Base-by-base conservation (phyloP, 768 basidiomycete genomes). In the Trametes coccinea region DNA sequence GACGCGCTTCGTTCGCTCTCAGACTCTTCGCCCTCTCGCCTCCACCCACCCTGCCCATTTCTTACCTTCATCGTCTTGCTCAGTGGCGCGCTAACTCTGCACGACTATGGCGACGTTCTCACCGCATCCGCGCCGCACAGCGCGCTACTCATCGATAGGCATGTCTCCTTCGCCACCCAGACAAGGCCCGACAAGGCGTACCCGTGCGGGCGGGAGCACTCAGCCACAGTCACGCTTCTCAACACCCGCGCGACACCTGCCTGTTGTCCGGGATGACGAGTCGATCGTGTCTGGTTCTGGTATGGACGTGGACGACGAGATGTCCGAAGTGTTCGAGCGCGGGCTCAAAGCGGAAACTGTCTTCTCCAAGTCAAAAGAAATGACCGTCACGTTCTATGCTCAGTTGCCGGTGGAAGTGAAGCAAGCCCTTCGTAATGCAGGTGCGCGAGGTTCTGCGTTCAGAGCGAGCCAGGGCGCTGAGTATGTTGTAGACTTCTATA, bases 351-450 rank as follows among this genome's bases (percentile, higher is more conserved):
- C 67, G 14, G 78, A 79, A 44, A 71, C 70, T 2, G 64, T 86
- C 34, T 90, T 87, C 72, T 88, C 90, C 50, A 88, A 87, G 72
- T 89, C 89, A 37, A 83, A 88, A 64, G 87, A 92, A 73, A 73
- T 91, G 63, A 69, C 80, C 11, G 87, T 85, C 27, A 76, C 82
- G 22, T 85, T 90, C 72, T 87, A 91, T 68, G 85, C 89, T 29
- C 78, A 80, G 66, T 71, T 92, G 51, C 91, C 91, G 3, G 75
- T 85, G 5, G 91, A 93, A 69, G 85, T 91, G 55, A 88, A 84
- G 67, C 89, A 89, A 63, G 80, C 87, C 17, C 77, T 92, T 50
- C 83, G 80, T 65, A 84, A 80, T 67, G 84, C 89, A 66, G 87
- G 90, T 88, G 65, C 56, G 81, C n/a, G 9, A n/a, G 34, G 34